Evolutionary conservation across 129 eudicot genomes (phyloP).

Genomic region (Chrysanthemum lavandulifolium): DNA sequence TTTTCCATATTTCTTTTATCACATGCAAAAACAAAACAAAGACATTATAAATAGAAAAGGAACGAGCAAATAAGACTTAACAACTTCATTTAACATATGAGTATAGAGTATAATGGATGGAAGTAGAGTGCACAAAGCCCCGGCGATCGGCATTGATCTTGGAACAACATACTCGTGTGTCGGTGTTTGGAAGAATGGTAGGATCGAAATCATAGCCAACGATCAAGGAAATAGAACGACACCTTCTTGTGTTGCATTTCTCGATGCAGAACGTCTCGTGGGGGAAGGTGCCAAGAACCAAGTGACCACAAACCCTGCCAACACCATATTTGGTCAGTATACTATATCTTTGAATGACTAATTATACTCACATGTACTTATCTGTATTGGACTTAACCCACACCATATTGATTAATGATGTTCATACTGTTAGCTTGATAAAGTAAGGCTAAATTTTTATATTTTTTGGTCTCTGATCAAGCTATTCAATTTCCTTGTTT

Average conservation of each 20-base stretch:
- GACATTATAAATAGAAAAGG: too few relatives aligned
- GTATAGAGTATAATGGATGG: background rate
- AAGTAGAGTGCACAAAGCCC: background rate
- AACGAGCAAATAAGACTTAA: too few relatives aligned
- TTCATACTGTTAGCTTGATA: too few relatives aligned
- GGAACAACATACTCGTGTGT: background rate
- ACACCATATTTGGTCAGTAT: background rate
- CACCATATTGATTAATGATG: too few relatives aligned
- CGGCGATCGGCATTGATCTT: constrained; percentile 1
- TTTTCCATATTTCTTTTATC: too few relatives aligned
- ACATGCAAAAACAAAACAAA: too few relatives aligned
- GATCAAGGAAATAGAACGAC: background rate
- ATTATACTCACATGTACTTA: too few relatives aligned
- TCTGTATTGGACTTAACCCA: too few relatives aligned
- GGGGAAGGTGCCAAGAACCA: background rate
- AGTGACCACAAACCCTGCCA: background rate
- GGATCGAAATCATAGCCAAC: background rate
- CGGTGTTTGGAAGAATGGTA: background rate
- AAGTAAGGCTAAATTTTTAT: too few relatives aligned
- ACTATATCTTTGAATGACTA: too few relatives aligned
- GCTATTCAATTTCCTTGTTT: too few relatives aligned
- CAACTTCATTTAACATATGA: background rate
- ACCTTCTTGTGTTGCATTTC: background rate
- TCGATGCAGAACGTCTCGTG: background rate
- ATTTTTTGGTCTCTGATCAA: too few relatives aligned